These are phyloP conservation scores for Schoenoplectus tabernaemontani DNA, from an alignment of 202 grass and related monocot species.

Conservation along the genomic window DNA sequence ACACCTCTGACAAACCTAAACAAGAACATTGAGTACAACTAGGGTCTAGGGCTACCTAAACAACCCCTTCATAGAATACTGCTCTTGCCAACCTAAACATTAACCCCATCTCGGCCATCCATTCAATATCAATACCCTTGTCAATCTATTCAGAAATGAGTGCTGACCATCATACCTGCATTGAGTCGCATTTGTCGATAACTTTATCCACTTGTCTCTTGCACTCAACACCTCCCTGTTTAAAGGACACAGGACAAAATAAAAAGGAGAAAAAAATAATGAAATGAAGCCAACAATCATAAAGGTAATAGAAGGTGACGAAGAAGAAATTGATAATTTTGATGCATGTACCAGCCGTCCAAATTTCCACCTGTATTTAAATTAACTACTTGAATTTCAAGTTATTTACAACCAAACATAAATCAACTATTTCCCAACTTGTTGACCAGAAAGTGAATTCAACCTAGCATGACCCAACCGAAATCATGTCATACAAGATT, in stretches of 20 bases:
- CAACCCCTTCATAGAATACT: too few relatives aligned
- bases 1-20: background rate
- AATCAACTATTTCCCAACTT: background rate
- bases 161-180: constrained; percentile 61
- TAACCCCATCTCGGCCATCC: background rate
- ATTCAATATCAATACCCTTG: background rate
- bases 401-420: background rate
- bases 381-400: background rate
- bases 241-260: constrained; percentile 16
- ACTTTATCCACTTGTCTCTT: constrained; percentile 99
- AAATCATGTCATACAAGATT: background rate
- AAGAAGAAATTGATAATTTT: background rate
- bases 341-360: background rate
- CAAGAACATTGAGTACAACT: too few relatives aligned
- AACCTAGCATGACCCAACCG: background rate
- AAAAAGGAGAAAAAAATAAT: constrained; percentile 1
- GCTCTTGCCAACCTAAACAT: background rate
- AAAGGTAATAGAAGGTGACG: too few relatives aligned
- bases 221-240: constrained; percentile 84
- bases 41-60: too few relatives aligned
- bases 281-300: background rate
- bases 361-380: background rate
- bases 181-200: constrained; percentile 94
- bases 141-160: constrained; percentile 9
- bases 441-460: background rate